These are phyloP conservation scores for Solanum virginianum DNA, from an alignment of 257 asterid species.

Conservation along the genomic window DNA sequence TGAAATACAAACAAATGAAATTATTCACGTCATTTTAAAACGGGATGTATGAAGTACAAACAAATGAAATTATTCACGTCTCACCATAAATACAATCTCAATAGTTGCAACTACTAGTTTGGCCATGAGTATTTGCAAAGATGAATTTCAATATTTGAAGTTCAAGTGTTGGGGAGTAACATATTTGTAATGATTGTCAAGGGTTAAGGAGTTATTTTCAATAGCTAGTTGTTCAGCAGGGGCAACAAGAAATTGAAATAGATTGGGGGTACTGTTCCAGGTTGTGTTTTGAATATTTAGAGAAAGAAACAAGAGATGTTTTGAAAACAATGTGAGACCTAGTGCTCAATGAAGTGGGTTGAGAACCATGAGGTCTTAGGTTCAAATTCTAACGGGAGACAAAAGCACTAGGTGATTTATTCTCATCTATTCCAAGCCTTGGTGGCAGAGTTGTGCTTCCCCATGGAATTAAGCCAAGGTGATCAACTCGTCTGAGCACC, in stretches of 20 bases:
- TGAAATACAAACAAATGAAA: background rate
- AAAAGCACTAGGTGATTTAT: background rate
- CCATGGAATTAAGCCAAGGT: too few relatives aligned
- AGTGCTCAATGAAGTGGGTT: background rate
- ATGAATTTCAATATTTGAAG: background rate
- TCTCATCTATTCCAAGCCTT: background rate
- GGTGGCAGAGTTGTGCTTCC: too few relatives aligned
- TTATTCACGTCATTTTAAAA: background rate
- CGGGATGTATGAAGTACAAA: background rate
- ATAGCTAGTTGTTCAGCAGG: background rate
- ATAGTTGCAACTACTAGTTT: background rate
- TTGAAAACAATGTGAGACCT: background rate
- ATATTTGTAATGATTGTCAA: background rate
- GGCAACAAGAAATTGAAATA: background rate
- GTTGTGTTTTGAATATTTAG: background rate
- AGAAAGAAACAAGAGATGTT: background rate
- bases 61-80: background rate
- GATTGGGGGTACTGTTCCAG: background rate
- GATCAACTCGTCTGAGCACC: too few relatives aligned
- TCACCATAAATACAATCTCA: background rate
- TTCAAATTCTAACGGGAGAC: background rate
- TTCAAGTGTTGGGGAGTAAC: background rate
- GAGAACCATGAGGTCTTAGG: background rate
- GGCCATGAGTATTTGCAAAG: background rate
- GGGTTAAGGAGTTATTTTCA: background rate